phyloP scores from a whole-genome alignment of 108 stramenopile genomes.

The Discostella pseudostelligera region DNA sequence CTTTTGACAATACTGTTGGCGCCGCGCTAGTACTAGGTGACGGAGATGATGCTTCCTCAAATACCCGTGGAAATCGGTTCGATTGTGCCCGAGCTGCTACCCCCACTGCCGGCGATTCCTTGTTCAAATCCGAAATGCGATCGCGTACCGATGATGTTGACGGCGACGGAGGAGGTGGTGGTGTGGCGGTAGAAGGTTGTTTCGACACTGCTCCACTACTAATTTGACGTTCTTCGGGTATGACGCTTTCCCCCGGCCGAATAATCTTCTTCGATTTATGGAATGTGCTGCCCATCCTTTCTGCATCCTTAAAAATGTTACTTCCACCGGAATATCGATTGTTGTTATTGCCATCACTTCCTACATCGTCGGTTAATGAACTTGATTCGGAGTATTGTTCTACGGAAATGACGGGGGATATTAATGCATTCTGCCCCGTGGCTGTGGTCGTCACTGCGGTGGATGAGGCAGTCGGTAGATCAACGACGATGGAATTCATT shows the following conservation, averaged over 20 bases:
- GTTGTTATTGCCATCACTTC: conserved; percentile 12
- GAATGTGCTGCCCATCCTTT: conserved; percentile 35
- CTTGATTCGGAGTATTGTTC: conserved; percentile 46
- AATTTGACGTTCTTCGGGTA: background rate
- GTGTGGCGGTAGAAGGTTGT: background rate
- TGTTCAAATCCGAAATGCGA: conserved; percentile 28
- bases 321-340: background rate
- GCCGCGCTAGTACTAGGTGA: background rate
- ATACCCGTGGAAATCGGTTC: too few species aligned
- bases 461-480: conserved; percentile 4
- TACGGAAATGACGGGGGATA: conserved; percentile 30
- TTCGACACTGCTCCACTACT: background rate
- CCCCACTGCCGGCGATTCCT: background rate
- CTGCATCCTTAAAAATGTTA: conserved; percentile 45
- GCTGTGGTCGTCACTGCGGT: background rate
- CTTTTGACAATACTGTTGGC: background rate
- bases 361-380: conserved; percentile 35
- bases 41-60: too few species aligned
- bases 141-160: conserved; percentile 23
- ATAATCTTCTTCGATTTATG: conserved; percentile 46
- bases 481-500: conserved; percentile 11
- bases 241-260: conserved; percentile 11
- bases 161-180: background rate
- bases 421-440: background rate
- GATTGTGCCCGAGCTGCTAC: too few species aligned